Evolutionary conservation across 2,329 filamentous ascomycete genomes (phyloP), one percentile per base, ranked within the genome.

Genomic region (Pyrenophora tritici-repentis): DNA sequence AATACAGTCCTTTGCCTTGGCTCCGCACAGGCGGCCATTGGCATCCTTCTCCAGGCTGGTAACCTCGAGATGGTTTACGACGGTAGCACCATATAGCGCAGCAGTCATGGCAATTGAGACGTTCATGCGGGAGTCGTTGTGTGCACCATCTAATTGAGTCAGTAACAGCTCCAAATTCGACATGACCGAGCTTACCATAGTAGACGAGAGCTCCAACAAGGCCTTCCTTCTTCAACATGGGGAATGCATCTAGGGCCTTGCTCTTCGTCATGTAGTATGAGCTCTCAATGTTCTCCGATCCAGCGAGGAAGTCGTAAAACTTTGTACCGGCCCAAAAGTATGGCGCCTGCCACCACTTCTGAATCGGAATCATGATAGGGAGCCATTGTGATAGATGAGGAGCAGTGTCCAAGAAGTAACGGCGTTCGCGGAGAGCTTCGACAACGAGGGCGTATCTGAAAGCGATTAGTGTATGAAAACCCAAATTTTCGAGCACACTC

Each of bases 61-160:
- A 46, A 95, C 89, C 72, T 94, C 89, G 66, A 91, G 78, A 74
- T 96, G 89, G 74, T 93, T 95, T 53, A 91, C 84, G 33, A 94
- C 83, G 3, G 89, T 95, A 47, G 86, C 85, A 26, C 90, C 90
- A 70, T 94, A 95, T 36, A 95, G 78, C n/a, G 90, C 89, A 48
- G 90, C 90, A 14, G 91, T 95, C 85, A 93, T 90, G 16, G 89
- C 90, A 50, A 95, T 80, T 7, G 89, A 92, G 22, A 94, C 88
- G 69, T 95, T 95, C 90, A 96, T 95, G 42, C 91, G 85, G 16
- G 90, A 94, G 73, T 96, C 91, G 68, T 96, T 96, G 76, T 96
- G 91, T 24, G 89, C 90, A 63, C 91, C 91, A 76, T 96, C 90
- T 83, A 50, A 18, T 24, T 29, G 5, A 18, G 47, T 75, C 57